Conservation (phyloP, 306 rosid species). For the Hippophae rhamnoides region DNA sequence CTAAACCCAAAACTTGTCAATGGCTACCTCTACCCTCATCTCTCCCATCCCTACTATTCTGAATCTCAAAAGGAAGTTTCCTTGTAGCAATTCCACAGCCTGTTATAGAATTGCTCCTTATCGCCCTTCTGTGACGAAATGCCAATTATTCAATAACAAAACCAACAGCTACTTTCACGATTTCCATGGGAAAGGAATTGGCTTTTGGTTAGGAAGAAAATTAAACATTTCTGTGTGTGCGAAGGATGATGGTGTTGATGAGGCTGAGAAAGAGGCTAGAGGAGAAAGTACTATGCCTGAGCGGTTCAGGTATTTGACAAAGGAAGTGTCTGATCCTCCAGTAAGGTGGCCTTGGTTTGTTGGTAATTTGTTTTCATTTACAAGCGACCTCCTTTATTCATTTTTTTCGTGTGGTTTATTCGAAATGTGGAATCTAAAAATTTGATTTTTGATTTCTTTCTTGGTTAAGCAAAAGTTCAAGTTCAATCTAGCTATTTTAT, state of each 20-base stretch:
- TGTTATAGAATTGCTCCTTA: slow-evolving; percentile 13
- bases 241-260: slow-evolving; percentile 21
- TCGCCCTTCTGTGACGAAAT: slow-evolving; percentile 18
- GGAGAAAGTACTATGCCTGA: slow-evolving; percentile 67
- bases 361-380: slow-evolving; percentile 25
- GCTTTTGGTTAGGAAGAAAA: slow-evolving; percentile 24
- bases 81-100: slow-evolving; percentile 13
- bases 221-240: slow-evolving; percentile 22
- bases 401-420: slow-evolving; percentile 11
- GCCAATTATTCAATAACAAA: slow-evolving; percentile 18
- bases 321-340: slow-evolving; percentile 68
- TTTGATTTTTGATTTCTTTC: no score
- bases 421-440: background rate
- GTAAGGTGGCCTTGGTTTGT: slow-evolving; percentile 77
- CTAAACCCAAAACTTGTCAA: slow-evolving; percentile 34
- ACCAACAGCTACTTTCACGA: slow-evolving; percentile 18
- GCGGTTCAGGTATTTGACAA: slow-evolving; percentile 55
- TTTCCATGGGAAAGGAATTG: slow-evolving; percentile 21
- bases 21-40: slow-evolving; percentile 31
- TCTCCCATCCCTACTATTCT: slow-evolving; percentile 31
- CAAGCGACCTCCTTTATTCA: background rate
- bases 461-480: background rate
- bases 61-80: slow-evolving; percentile 21
- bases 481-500: background rate
- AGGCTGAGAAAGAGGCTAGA: slow-evolving; percentile 47